phyloP scores from a whole-genome alignment of 73 alveolate species.

The Tetrahymena malaccensis region DNA sequence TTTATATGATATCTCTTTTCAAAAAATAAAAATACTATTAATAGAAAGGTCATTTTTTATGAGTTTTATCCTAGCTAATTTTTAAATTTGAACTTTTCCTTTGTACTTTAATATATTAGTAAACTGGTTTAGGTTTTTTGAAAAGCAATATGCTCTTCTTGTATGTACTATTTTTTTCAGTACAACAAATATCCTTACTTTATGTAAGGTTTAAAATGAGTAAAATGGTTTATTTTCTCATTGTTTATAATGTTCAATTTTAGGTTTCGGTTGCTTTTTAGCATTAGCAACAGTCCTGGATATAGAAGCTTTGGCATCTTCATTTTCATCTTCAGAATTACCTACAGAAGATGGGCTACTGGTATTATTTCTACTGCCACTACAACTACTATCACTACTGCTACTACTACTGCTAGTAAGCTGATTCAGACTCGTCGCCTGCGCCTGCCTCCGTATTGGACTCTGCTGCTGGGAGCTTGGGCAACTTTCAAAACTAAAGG shows the following conservation, averaged over 20 bases:
- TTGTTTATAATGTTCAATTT: neutral
- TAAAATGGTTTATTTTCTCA: neutral
- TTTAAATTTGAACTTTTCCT: neutral
- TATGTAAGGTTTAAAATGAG: neutral
- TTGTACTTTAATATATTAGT: neutral
- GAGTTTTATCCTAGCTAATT: neutral
- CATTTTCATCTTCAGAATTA: neutral
- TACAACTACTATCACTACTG: neutral
- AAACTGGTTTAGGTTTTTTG: neutral
- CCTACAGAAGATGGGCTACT: neutral
- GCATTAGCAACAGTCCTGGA: neutral
- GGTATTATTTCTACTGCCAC: neutral
- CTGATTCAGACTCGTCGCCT: neutral
- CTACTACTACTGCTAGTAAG: neutral
- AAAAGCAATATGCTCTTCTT: neutral
- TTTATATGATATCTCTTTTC: too few relatives aligned
- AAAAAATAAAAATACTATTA: too few relatives aligned
- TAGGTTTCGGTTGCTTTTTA: neutral
- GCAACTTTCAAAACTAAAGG: neutral
- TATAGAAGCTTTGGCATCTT: neutral
- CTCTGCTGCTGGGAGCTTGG: neutral
- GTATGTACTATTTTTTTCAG: neutral
- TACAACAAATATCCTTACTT: neutral
- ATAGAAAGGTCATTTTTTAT: neutral
- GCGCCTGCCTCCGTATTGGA: constrained; percentile 3